Evolutionary conservation across 768 basidiomycete species (phyloP).

Genomic region (Psilocybe tampanensis): DNA sequence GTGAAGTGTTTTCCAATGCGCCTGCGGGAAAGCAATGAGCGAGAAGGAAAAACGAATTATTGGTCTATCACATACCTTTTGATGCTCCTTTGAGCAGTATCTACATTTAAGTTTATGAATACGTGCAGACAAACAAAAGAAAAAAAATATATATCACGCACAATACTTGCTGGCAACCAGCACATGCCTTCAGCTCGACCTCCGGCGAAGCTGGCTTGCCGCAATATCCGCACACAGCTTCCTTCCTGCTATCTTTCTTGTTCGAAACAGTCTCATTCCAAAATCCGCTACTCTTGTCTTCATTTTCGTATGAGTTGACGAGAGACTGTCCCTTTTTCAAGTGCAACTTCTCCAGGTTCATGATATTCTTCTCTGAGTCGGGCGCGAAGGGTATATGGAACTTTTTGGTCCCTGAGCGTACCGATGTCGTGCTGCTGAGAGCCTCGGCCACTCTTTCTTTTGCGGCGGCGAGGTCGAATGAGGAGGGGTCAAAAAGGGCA

Average conservation of each 20-base stretch:
- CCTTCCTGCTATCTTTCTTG: constrained; percentile 23
- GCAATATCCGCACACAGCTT: constrained; percentile 28
- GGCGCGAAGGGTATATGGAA: constrained; percentile 25
- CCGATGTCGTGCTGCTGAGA: constrained; percentile 25
- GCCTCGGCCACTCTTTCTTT: constrained; percentile 23
- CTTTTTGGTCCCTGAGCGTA: constrained; percentile 27
- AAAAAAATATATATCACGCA: constrained; percentile 8
- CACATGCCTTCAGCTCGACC: constrained; percentile 25
- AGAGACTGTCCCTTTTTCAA: constrained; percentile 20
- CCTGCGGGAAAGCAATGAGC: constrained; percentile 9
- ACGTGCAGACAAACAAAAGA: neutral
- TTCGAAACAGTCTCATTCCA: constrained; percentile 28
- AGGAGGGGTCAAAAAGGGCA: constrained; percentile 21
- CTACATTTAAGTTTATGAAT: constrained; percentile 4
- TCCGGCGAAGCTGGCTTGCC: constrained; percentile 28
- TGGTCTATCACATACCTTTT: constrained; percentile 14
- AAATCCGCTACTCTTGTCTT: constrained; percentile 17
- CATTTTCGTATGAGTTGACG: constrained; percentile 7
- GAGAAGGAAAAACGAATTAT: neutral
- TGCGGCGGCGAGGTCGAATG: constrained; percentile 26
- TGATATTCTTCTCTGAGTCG: constrained; percentile 3
- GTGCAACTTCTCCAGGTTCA: constrained; percentile 6
- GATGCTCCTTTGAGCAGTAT: constrained; percentile 23
- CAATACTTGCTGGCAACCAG: constrained; percentile 27
- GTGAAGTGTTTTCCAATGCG: constrained; percentile 28